Evolutionary conservation across 1,284 basidiomycete genomes (phyloP).

Genomic region (Ceratobasidium sp.): DNA sequence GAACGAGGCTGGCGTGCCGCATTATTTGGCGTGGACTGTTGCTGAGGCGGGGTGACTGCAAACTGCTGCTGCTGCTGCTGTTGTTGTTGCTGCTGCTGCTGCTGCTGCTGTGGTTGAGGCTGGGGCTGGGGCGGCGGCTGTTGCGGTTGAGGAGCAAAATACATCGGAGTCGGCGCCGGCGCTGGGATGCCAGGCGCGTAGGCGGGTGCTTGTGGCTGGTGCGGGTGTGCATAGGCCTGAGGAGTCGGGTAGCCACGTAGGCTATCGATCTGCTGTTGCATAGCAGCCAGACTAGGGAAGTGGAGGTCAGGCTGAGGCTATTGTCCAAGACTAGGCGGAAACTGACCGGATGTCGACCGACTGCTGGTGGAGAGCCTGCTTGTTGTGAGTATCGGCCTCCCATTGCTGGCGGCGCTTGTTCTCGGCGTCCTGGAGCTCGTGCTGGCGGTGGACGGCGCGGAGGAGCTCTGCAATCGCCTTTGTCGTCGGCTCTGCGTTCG

Average conservation of each 20-base stretch:
- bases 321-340: neutral
- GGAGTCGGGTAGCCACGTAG: slow-evolving; percentile 21
- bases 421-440: slow-evolving; percentile 19
- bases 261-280: slow-evolving; percentile 35
- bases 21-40: slow-evolving; percentile 22
- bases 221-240: slow-evolving; percentile 17
- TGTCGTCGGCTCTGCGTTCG: slow-evolving; percentile 29
- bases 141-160: slow-evolving; percentile 12
- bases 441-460: slow-evolving; percentile 30
- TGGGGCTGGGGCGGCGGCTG: slow-evolving; percentile 6
- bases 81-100: neutral
- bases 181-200: slow-evolving; percentile 26
- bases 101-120: slow-evolving; percentile 2
- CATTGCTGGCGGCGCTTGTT: slow-evolving; percentile 36
- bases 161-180: slow-evolving; percentile 20
- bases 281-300: slow-evolving; percentile 10
- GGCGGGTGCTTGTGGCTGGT: slow-evolving; percentile 25
- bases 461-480: slow-evolving; percentile 36
- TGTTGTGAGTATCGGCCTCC: slow-evolving; percentile 28
- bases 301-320: neutral
- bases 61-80: slow-evolving; percentile 21
- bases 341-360: slow-evolving; percentile 34
- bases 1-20: slow-evolving; percentile 30
- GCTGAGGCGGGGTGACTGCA: slow-evolving; percentile 15
- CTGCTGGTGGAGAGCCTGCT: slow-evolving; percentile 34